A percentile compares a stretch with the other conserved stretches of the same genome.
Evolutionary conservation across 1,284 basidiomycete species (phyloP).

Genomic region (Apiotrichum gracile): DNA sequence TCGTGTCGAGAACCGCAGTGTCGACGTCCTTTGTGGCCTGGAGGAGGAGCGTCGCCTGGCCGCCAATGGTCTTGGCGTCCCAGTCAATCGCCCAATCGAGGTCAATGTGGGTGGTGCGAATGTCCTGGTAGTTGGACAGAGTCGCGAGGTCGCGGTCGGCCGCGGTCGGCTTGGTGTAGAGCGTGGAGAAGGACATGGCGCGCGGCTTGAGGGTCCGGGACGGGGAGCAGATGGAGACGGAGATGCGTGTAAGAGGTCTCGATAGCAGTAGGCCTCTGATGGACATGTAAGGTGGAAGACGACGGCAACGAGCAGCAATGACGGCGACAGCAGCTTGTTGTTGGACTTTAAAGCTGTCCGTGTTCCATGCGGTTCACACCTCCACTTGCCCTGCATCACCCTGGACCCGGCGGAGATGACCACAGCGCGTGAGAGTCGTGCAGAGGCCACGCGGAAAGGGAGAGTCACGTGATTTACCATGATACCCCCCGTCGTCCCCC

Average conservation of each 20-base stretch:
- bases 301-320: too few relatives aligned
- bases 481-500: too few relatives aligned
- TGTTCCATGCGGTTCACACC: neutral
- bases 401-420: too few relatives aligned
- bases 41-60: slow-evolving; percentile 57
- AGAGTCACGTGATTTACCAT: too few relatives aligned
- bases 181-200: slow-evolving; percentile 32
- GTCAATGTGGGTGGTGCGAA: slow-evolving; percentile 62
- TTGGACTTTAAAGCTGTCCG: neutral
- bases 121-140: slow-evolving; percentile 69
- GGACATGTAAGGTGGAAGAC: neutral
- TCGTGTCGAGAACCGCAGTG: slow-evolving; percentile 73
- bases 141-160: slow-evolving; percentile 60
- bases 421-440: too few relatives aligned
- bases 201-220: neutral
- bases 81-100: slow-evolving; percentile 86
- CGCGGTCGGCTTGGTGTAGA: slow-evolving; percentile 10
- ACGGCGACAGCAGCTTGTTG: too few relatives aligned
- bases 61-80: slow-evolving; percentile 59
- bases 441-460: too few relatives aligned
- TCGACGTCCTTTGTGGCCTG: slow-evolving; percentile 56
- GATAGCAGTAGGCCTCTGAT: neutral
- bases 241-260: neutral
- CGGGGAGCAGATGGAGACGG: neutral
- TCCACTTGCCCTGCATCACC: neutral